Evolutionary conservation across 441 rosid genomes (phyloP).

Genomic region (Aquilaria agallochum): DNA sequence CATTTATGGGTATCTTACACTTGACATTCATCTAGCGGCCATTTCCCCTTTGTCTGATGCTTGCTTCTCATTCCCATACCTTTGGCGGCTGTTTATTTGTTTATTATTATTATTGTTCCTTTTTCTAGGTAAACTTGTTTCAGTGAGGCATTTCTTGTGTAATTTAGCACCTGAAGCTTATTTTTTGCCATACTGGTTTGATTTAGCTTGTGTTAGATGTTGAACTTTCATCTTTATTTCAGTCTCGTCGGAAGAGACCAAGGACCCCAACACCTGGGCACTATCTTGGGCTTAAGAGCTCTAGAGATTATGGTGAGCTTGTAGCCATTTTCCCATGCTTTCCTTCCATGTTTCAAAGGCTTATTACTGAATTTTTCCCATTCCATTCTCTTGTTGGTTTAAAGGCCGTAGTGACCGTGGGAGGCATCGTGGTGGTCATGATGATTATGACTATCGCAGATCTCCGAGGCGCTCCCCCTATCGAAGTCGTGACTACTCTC

Average conservation of each 20-base stretch:
- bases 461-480: conserved; percentile 78
- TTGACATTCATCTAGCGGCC: conserved; percentile 37
- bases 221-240: conserved; percentile 31
- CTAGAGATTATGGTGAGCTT: conserved; percentile 62
- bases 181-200: background rate
- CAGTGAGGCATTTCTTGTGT: conserved; percentile 1
- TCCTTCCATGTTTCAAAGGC: too few species aligned
- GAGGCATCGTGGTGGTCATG: conserved; percentile 47
- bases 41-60: conserved; percentile 10
- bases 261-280: conserved; percentile 99
- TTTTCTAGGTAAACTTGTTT: background rate
- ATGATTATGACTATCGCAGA: conserved; percentile 59
- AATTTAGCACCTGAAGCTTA: conserved; percentile 2
- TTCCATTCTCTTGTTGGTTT: conserved; percentile 7
- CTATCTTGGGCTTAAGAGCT: conserved; percentile 90
- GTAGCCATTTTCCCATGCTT: background rate
- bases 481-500: conserved; percentile 70
- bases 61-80: background rate
- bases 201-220: background rate
- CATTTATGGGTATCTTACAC: conserved; percentile 61
- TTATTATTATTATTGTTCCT: conserved; percentile 18
- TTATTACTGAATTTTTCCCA: too few species aligned
- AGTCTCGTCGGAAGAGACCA: conserved; percentile 93
- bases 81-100: conserved; percentile 19
- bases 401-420: conserved; percentile 60